These are phyloP conservation scores for Oxalis stricta DNA, from an alignment of 441 rosid genomes.

Conservation along the genomic window DNA sequence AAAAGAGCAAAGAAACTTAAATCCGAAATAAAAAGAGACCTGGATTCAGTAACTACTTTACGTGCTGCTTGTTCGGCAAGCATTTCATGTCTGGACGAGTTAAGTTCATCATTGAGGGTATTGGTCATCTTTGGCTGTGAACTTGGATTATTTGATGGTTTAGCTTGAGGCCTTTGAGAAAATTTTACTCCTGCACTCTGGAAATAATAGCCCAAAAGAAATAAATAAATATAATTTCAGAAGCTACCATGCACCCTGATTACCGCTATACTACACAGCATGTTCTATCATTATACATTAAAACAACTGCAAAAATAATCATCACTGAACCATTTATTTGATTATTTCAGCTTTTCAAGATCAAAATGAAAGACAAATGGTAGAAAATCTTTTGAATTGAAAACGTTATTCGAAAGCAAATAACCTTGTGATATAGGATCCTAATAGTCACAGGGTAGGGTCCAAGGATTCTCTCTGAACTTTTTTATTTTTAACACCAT, in stretches of 20 bases:
- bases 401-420: too few relatives aligned
- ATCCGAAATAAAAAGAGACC: constrained; percentile 28
- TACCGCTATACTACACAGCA: not conserved
- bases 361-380: too few relatives aligned
- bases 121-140: constrained; percentile 24
- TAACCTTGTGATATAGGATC: too few relatives aligned
- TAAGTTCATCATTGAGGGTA: constrained; percentile 51
- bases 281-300: too few relatives aligned
- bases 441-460: too few relatives aligned
- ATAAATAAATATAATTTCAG: not conserved
- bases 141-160: constrained; percentile 29
- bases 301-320: too few relatives aligned
- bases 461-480: too few relatives aligned
- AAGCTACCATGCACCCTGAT: not conserved
- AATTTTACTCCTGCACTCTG: constrained; percentile 88
- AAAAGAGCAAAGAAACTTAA: too few relatives aligned
- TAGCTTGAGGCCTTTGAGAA: constrained; percentile 43
- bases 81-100: constrained; percentile 40
- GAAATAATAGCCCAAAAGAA: constrained; percentile 3
- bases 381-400: too few relatives aligned
- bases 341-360: too few relatives aligned
- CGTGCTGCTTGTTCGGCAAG: constrained; percentile 31
- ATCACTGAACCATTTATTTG: too few relatives aligned
- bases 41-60: constrained; percentile 41
- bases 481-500: too few relatives aligned